phyloP scores from a whole-genome alignment of 1,284 basidiomycete genomes.

The Hymenochaete sp. region DNA sequence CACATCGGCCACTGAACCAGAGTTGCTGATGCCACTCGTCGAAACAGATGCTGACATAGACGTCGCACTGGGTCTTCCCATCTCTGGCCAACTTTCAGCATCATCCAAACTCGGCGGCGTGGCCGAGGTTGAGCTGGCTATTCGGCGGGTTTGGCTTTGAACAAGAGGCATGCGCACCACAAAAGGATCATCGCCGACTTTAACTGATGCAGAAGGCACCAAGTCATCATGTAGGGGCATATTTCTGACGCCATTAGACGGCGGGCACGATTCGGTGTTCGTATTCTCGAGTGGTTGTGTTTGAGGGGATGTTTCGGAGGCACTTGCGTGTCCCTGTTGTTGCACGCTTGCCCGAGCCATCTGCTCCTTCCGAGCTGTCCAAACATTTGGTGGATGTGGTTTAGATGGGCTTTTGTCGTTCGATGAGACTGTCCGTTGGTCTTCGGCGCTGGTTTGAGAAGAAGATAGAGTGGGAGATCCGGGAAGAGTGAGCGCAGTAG shows the following conservation, averaged over 20 bases:
- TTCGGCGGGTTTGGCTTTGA: slow-evolving; percentile 24
- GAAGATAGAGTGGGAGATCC: slow-evolving; percentile 18
- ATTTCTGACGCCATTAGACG: slow-evolving; percentile 12
- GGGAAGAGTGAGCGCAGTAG: slow-evolving; percentile 9
- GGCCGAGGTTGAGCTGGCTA: slow-evolving; percentile 16
- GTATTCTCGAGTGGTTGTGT: neutral
- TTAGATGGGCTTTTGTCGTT: slow-evolving; percentile 19
- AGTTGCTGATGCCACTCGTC: slow-evolving; percentile 16
- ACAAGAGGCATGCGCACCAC: slow-evolving; percentile 33
- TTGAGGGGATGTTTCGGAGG: neutral
- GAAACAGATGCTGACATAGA: slow-evolving; percentile 16
- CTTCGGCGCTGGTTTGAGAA: slow-evolving; percentile 11
- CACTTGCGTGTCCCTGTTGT: slow-evolving; percentile 7
- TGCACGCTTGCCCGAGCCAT: slow-evolving; percentile 27
- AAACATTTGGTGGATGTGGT: slow-evolving; percentile 36
- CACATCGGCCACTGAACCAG: slow-evolving; percentile 19
- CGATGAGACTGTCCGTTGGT: neutral
- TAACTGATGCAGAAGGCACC: slow-evolving; percentile 4
- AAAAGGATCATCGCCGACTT: slow-evolving; percentile 33
- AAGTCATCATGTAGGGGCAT: neutral
- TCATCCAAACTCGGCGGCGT: slow-evolving; percentile 28
- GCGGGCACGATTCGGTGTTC: slow-evolving; percentile 2
- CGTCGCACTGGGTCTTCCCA: slow-evolving; percentile 30
- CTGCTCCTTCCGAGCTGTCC: slow-evolving; percentile 42
- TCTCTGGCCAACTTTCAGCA: slow-evolving; percentile 40